A percentile compares a stretch with the other conserved stretches of the same genome.
phyloP scores from a whole-genome alignment of 2,329 filamentous ascomycete species.

The Aspergillus intermedius region DNA sequence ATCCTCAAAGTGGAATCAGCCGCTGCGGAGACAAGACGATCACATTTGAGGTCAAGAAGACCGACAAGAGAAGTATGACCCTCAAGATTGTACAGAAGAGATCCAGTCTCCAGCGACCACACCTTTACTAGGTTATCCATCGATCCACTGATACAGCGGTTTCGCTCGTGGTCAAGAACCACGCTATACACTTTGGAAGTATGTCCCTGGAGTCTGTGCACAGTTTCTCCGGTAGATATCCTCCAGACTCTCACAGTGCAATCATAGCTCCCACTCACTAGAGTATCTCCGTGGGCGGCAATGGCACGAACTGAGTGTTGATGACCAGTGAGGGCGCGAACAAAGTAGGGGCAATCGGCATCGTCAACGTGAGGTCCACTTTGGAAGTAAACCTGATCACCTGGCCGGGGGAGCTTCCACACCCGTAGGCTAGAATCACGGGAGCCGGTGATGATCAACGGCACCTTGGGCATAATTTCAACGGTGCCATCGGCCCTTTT shows the following conservation, averaged over 20 bases:
- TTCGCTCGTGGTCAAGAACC: constrained; percentile 82
- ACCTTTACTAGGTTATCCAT: constrained; percentile 99
- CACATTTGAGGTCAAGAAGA: constrained; percentile 79
- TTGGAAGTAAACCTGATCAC: constrained; percentile 71
- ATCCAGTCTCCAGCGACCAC: constrained; percentile 84
- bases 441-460: constrained; percentile 94
- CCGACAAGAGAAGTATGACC: constrained; percentile 90
- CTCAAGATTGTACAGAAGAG: constrained; percentile 81
- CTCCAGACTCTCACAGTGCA: constrained; percentile 93
- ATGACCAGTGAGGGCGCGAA: constrained; percentile 79
- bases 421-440: constrained; percentile 89
- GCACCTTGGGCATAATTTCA: constrained; percentile 88
- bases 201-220: constrained; percentile 81
- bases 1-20: constrained; percentile 93
- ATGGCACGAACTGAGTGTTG: constrained; percentile 93
- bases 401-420: constrained; percentile 82
- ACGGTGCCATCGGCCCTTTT: constrained; percentile 63
- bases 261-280: constrained; percentile 97
- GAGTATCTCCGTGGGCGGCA: constrained; percentile 84
- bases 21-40: constrained; percentile 87
- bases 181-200: constrained; percentile 94
- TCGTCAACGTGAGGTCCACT: constrained; percentile 65
- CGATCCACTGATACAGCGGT: constrained; percentile 92
- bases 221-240: constrained; percentile 85
- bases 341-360: constrained; percentile 87